Evolutionary conservation across 805 yeast species (phyloP).

Genomic region (Kockiozyma suomiensis): DNA sequence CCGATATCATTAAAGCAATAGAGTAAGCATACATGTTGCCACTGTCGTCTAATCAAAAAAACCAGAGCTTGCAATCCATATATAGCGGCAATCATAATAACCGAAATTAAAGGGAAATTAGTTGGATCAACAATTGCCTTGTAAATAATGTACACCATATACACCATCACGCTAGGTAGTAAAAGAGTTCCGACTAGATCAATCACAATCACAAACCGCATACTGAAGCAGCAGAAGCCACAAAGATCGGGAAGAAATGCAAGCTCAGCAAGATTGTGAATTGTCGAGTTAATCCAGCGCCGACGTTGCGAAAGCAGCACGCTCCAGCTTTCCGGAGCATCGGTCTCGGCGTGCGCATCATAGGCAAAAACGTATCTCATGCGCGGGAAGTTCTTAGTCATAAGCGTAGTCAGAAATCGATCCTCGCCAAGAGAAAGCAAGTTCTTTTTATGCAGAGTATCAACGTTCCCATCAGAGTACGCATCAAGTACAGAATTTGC

Average conservation of each 20-base stretch:
- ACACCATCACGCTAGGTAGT: slow-evolving; percentile 60
- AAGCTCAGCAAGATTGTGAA: slow-evolving; percentile 62
- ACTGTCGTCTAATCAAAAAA: slow-evolving; percentile 50
- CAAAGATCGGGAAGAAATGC: slow-evolving; percentile 59
- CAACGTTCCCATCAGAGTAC: slow-evolving; percentile 58
- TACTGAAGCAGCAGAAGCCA: slow-evolving; percentile 62
- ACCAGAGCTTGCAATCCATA: slow-evolving; percentile 65
- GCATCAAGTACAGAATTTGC: slow-evolving; percentile 62
- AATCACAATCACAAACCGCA: slow-evolving; percentile 61
- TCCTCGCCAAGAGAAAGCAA: slow-evolving; percentile 65
- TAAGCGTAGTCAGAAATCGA: slow-evolving; percentile 58
- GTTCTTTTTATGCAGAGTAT: slow-evolving; percentile 63
- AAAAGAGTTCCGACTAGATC: slow-evolving; percentile 62
- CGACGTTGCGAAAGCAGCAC: slow-evolving; percentile 60
- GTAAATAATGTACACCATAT: slow-evolving; percentile 55
- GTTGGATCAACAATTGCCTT: slow-evolving; percentile 55
- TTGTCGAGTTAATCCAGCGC: slow-evolving; percentile 70
- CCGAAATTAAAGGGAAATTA: slow-evolving; percentile 56
- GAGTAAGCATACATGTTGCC: slow-evolving; percentile 44
- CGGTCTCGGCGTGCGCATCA: slow-evolving; percentile 60
- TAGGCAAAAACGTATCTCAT: slow-evolving; percentile 58
- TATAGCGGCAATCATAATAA: slow-evolving; percentile 56
- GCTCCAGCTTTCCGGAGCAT: slow-evolving; percentile 56
- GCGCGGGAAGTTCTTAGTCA: slow-evolving; percentile 60
- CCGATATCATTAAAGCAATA: slow-evolving; percentile 38